A percentile compares a stretch with the other conserved stretches of the same genome.
These are phyloP conservation scores for Moniliophthora roreri DNA, from an alignment of 1,284 basidiomycete species.

Conservation along the genomic window DNA sequence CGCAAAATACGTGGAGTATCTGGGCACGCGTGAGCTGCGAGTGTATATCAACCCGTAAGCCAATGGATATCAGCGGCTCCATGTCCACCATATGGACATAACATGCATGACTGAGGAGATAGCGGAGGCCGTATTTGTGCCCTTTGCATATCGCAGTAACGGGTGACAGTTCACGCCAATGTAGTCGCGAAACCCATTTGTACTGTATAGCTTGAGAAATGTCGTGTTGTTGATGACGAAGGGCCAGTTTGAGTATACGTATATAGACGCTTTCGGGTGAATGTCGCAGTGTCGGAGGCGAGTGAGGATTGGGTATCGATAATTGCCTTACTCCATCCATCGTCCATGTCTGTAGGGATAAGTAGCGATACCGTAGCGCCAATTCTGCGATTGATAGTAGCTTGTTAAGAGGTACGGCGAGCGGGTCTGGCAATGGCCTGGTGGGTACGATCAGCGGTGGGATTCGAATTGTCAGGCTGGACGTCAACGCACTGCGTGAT, in stretches of 20 bases:
- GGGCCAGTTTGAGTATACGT: constrained; percentile 2
- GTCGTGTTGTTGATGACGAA: background rate
- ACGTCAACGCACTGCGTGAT: background rate
- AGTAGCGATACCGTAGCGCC: constrained; percentile 3
- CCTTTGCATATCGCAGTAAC: constrained; percentile 8
- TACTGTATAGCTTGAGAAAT: background rate
- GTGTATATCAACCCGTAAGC: background rate
- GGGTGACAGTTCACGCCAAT: constrained; percentile 7
- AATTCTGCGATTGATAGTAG: constrained; percentile 10
- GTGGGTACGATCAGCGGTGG: background rate
- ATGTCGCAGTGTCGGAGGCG: background rate
- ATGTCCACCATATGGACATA: constrained; percentile 11
- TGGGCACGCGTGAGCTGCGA: constrained; percentile 6
- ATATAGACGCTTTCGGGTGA: background rate
- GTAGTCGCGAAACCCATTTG: constrained; percentile 3
- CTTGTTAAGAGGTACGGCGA: background rate
- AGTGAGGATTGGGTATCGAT: background rate
- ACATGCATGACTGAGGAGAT: constrained; percentile 11
- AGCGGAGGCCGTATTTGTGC: constrained; percentile 4
- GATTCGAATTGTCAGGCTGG: background rate
- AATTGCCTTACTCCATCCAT: background rate
- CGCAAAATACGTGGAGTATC: constrained; percentile 9
- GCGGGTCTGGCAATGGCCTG: constrained; percentile 8
- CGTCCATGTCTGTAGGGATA: constrained; percentile 3
- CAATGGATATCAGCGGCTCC: constrained; percentile 7